Base-by-base conservation (phyloP, 176 grass and related monocot species). In the Oryza meridionalis region DNA sequence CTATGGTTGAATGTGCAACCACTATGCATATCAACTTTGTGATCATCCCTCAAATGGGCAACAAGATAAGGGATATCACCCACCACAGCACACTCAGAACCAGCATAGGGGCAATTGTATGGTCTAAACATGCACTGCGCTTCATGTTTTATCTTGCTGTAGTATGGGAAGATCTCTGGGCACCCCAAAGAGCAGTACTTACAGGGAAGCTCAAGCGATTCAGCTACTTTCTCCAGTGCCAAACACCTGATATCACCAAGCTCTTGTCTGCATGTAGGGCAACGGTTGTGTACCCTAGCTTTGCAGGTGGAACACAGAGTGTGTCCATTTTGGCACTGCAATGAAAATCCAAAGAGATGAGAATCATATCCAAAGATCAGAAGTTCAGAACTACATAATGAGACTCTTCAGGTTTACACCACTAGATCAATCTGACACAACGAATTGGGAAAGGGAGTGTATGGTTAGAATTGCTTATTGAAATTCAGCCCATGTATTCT, bases 1-100 rank as follows among this genome's bases (percentile, higher is more conserved):
- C 95, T 86, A 83, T 97, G 92, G 87, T 94, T 97, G 91, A 94
- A 97, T 1, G 95, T 94, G 90, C 95, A 97, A 5, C 95, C 92
- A 1, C 89, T 90, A 37, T 94, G 92, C 92, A 91, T 97, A 26
- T 94, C 92, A 46, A 94, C 95, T 74, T 97, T 94, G 85, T 97
- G 95, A 81, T 91, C 88, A 84, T 97, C 90, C 88, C 86, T 92
- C 75, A 97, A 61, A 67, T 97, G 95, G 26, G 88, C 42, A 59
- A 97, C 92, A 43, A 97, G 92, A 43, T 87, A 91, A 81, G 92
- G 88, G 67, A 97, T 89, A 69, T 94, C 90, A 1, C 95, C 95
- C 0, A 84, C 76, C 5, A 84, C 81, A 22, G 84, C 78, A 83
- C 95, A 97, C 74, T 94, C 92, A 22, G 90, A 94, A 43, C 94